phyloP scores from a whole-genome alignment of 2,329 filamentous ascomycete genomes.

The Clonostachys rosea region DNA sequence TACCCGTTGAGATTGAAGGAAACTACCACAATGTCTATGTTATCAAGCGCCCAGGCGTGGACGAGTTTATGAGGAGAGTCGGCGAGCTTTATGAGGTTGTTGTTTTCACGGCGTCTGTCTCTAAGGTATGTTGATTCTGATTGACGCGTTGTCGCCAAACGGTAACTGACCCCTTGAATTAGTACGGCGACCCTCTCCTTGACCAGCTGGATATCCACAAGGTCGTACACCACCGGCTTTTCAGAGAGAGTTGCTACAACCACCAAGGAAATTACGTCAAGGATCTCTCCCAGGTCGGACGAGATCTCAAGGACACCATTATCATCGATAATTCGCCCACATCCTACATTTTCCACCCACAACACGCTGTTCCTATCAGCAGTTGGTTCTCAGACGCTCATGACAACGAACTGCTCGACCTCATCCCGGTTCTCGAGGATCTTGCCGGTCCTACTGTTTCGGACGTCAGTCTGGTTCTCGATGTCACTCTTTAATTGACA shows the following conservation, averaged over 20 bases:
- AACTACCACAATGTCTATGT: slow-evolving; percentile 99
- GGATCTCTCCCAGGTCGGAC: slow-evolving; percentile 93
- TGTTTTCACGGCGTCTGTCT: slow-evolving; percentile 96
- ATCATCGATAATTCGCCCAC: slow-evolving; percentile 99
- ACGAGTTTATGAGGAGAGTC: slow-evolving; percentile 98
- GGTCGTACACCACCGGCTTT: slow-evolving; percentile 91
- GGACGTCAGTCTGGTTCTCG: slow-evolving; percentile 95
- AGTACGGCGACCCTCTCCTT: slow-evolving; percentile 94
- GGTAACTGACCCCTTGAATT: slow-evolving; percentile 4
- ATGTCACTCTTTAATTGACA: slow-evolving; percentile 68
- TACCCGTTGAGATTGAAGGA: slow-evolving; percentile 97
- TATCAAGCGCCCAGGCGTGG: slow-evolving; percentile 97
- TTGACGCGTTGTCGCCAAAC: background rate
- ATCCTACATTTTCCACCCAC: slow-evolving; percentile 98
- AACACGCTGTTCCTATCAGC: slow-evolving; percentile 98
- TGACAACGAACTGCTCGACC: slow-evolving; percentile 94
- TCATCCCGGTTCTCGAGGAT: slow-evolving; percentile 98
- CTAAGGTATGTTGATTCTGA: slow-evolving; percentile 62
- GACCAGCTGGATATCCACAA: slow-evolving; percentile 97
- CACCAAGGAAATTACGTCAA: slow-evolving; percentile 99
- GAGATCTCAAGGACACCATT: slow-evolving; percentile 94
- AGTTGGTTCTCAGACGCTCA: slow-evolving; percentile 99
- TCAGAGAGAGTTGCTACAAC: slow-evolving; percentile 98
- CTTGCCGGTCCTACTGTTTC: slow-evolving; percentile 82
- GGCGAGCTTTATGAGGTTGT: slow-evolving; percentile 98